These are phyloP conservation scores for Debaryomyces subglobosus DNA, from an alignment of 1,139 yeast genomes.

Conservation along the genomic window DNA sequence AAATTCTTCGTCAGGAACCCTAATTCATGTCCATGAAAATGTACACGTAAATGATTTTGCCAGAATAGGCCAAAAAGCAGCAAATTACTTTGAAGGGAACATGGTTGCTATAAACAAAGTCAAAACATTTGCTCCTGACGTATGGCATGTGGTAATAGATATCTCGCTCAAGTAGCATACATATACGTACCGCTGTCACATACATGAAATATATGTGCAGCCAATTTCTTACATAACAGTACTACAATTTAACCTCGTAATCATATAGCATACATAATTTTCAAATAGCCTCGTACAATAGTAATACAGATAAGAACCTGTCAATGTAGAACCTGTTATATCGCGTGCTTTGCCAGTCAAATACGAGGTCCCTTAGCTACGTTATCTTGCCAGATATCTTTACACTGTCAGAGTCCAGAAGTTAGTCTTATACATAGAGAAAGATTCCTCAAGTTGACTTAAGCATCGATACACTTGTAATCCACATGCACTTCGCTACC, in stretches of 20 bases:
- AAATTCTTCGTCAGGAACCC: slow-evolving; percentile 19
- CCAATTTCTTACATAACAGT: not conserved
- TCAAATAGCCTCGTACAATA: not conserved
- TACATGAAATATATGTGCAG: not conserved
- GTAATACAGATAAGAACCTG: not conserved
- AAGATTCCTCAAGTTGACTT: too few relatives aligned
- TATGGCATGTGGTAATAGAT: slow-evolving; percentile 78
- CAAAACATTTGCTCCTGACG: slow-evolving; percentile 86
- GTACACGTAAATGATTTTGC: slow-evolving; percentile 51
- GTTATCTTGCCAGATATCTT: too few relatives aligned
- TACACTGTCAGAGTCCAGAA: too few relatives aligned
- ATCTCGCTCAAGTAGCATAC: slow-evolving; percentile 16
- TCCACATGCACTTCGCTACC: not conserved
- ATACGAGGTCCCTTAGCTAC: too few relatives aligned
- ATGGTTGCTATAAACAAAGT: slow-evolving; percentile 55
- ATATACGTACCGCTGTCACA: not conserved
- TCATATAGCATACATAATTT: not conserved
- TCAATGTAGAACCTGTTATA: too few relatives aligned
- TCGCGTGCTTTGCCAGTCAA: too few relatives aligned
- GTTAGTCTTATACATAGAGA: too few relatives aligned
- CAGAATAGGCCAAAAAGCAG: slow-evolving; percentile 26
- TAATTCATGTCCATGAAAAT: slow-evolving; percentile 78
- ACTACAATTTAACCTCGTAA: not conserved
- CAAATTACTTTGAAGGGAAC: slow-evolving; percentile 16
- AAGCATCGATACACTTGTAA: too few relatives aligned